phyloP scores from a whole-genome alignment of 2,329 filamentous ascomycete genomes.

The Boeremia lycopersici region DNA sequence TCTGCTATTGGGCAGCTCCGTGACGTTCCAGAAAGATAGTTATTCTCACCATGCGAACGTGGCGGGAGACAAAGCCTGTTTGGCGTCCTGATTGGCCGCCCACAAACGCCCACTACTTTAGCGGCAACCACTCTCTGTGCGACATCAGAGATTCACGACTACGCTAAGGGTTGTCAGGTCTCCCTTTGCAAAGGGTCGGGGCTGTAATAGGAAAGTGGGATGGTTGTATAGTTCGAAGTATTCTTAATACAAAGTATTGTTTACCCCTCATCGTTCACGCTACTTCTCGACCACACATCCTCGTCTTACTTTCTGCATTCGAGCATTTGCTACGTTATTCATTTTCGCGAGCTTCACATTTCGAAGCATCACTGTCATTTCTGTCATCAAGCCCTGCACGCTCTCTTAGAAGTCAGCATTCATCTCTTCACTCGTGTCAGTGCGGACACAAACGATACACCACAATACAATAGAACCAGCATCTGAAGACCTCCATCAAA shows the following conservation, averaged over 20 bases:
- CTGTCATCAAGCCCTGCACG: not conserved
- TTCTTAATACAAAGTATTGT: conserved; percentile 1
- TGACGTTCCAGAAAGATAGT: conserved; percentile 7
- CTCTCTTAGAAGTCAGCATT: not conserved
- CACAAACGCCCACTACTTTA: conserved; percentile 23
- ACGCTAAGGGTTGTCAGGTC: conserved; percentile 7
- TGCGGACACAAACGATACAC: not conserved
- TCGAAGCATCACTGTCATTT: conserved; percentile 11
- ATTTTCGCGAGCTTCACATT: not conserved
- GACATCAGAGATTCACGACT: conserved; percentile 17
- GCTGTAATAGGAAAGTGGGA: conserved; percentile 11
- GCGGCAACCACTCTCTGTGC: conserved; percentile 26
- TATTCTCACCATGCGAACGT: conserved; percentile 12
- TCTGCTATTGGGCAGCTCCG: not conserved
- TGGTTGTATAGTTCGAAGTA: not conserved
- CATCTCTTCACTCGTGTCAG: not conserved
- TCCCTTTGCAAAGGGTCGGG: conserved; percentile 2
- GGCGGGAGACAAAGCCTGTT: conserved; percentile 16
- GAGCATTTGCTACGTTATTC: not conserved
- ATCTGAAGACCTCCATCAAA: not conserved
- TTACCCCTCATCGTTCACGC: conserved; percentile 14
- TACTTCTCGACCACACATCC: conserved; percentile 1
- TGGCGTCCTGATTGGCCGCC: conserved; percentile 20
- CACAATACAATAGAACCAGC: not conserved
- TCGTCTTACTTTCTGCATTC: not conserved